Percentiles rank a stretch among this genome's conserved stretches.
phyloP scores from a whole-genome alignment of 1,284 basidiomycete genomes.

The Sanghuangporus sanghuang region DNA sequence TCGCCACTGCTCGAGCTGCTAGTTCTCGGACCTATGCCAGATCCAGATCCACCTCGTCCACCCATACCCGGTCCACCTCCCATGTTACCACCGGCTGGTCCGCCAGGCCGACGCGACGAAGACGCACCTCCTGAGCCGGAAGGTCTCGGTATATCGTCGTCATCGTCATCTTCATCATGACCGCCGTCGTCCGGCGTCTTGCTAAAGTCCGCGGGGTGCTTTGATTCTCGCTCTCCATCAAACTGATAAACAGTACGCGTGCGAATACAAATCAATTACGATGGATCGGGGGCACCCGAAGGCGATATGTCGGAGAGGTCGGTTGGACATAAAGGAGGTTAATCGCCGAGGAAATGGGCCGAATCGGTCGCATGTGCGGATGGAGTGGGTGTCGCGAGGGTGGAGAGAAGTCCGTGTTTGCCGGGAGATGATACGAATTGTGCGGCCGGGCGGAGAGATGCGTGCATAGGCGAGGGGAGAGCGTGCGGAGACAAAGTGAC shows the following conservation, averaged over 20 bases:
- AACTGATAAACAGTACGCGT: constrained; percentile 1
- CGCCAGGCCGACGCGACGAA: not conserved
- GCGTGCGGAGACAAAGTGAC: not conserved
- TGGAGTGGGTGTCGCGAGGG: not conserved
- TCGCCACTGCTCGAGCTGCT: not conserved
- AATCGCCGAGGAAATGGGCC: not conserved
- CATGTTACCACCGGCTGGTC: not conserved
- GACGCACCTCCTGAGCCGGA: constrained; percentile 1
- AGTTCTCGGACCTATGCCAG: not conserved
- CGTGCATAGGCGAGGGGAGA: not conserved
- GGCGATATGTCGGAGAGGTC: not conserved
- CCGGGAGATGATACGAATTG: not conserved
- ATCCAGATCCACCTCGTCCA: not conserved
- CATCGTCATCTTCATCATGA: constrained; percentile 24
- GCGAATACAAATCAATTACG: not conserved
- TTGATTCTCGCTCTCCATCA: constrained; percentile 17
- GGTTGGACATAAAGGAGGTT: not conserved
- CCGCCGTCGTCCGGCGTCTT: constrained; percentile 17
- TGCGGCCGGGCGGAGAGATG: not conserved
- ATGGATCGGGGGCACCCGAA: not conserved
- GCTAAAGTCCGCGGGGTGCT: constrained; percentile 17
- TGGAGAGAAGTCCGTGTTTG: not conserved
- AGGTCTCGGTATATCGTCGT: constrained; percentile 16
- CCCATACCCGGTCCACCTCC: not conserved
- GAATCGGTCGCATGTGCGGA: not conserved